A percentile compares a stretch with the other conserved stretches of the same genome.
Evolutionary conservation across 2,329 filamentous ascomycete genomes (phyloP).

Genomic region (Penicillium sp.): DNA sequence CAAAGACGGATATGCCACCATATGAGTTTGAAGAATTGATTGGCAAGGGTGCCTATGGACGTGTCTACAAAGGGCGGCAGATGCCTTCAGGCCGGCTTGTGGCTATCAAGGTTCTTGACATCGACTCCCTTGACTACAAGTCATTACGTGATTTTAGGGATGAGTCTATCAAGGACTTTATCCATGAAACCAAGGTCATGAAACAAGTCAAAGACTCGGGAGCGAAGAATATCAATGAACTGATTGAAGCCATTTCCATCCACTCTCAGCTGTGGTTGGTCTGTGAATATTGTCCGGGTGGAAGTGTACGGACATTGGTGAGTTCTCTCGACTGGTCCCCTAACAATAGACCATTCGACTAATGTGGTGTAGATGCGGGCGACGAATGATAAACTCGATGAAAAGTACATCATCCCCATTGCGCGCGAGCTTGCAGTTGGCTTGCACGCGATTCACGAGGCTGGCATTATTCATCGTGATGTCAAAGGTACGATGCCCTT

Average conservation of each 20-base stretch:
- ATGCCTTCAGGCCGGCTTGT: constrained; percentile 44
- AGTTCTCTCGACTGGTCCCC: constrained; percentile 26
- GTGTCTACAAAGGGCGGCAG: constrained; percentile 53
- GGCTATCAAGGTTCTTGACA: constrained; percentile 55
- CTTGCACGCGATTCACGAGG: constrained; percentile 63
- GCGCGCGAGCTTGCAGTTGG: constrained; percentile 64
- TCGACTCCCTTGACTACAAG: constrained; percentile 52
- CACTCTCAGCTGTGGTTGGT: constrained; percentile 68
- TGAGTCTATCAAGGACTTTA: constrained; percentile 56
- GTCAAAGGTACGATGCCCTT: constrained; percentile 55
- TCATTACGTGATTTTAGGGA: constrained; percentile 49
- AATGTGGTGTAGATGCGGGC: constrained; percentile 48
- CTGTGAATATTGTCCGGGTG: constrained; percentile 67
- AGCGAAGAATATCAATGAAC: constrained; percentile 64
- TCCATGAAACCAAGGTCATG: constrained; percentile 64
- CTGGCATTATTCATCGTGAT: constrained; percentile 67
- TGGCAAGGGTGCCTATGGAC: constrained; percentile 54
- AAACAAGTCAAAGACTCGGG: constrained; percentile 63
- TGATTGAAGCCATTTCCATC: constrained; percentile 64
- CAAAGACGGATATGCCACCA: constrained; percentile 46
- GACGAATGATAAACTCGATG: constrained; percentile 54
- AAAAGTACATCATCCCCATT: constrained; percentile 64
- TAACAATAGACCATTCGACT: constrained; percentile 3
- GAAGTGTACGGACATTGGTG: constrained; percentile 66
- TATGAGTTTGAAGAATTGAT: constrained; percentile 55